These are phyloP conservation scores for Blastobotrys peoriensis DNA, from an alignment of 805 yeast genomes.

Conservation along the genomic window DNA sequence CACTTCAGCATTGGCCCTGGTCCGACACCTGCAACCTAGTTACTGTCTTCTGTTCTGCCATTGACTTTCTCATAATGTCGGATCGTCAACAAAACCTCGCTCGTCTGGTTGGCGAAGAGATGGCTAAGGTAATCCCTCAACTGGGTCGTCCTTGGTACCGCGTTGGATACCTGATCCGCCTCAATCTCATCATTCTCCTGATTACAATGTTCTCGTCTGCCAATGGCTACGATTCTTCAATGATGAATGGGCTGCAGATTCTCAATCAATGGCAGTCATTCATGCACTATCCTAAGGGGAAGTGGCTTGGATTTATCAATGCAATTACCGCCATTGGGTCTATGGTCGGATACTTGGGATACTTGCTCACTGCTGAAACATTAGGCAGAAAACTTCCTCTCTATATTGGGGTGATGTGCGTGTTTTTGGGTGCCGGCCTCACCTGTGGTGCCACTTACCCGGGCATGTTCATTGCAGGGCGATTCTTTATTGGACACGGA, in stretches of 20 bases:
- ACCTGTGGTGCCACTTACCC: conserved; percentile 33
- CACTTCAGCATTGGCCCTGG: too few species aligned
- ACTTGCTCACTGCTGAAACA: conserved; percentile 51
- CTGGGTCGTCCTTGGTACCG: conserved; percentile 5
- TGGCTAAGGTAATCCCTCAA: conserved; percentile 7
- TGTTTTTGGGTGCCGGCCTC: conserved; percentile 54
- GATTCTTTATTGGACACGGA: conserved; percentile 69
- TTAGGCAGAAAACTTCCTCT: conserved; percentile 61
- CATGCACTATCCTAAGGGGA: conserved; percentile 12
- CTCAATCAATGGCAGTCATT: conserved; percentile 19
- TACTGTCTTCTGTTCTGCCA: too few species aligned
- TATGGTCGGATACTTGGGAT: conserved; percentile 60
- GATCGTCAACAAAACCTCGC: too few species aligned
- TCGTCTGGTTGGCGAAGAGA: too few species aligned
- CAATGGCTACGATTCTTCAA: conserved; percentile 15
- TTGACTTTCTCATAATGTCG: too few species aligned
- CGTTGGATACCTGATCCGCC: conserved; percentile 12
- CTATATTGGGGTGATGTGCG: conserved; percentile 45
- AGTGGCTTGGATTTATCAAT: conserved; percentile 11
- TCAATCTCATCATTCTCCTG: conserved; percentile 11
- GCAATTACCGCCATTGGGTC: conserved; percentile 43
- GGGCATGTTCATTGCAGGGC: conserved; percentile 65
- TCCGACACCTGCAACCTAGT: too few species aligned
- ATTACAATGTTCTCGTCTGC: conserved; percentile 10
- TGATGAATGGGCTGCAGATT: conserved; percentile 19